Percentiles rank a stretch among this genome's conserved stretches.
Evolutionary conservation across 208 protist genomes (phyloP).

Genomic region (Crithidia mellificae): DNA sequence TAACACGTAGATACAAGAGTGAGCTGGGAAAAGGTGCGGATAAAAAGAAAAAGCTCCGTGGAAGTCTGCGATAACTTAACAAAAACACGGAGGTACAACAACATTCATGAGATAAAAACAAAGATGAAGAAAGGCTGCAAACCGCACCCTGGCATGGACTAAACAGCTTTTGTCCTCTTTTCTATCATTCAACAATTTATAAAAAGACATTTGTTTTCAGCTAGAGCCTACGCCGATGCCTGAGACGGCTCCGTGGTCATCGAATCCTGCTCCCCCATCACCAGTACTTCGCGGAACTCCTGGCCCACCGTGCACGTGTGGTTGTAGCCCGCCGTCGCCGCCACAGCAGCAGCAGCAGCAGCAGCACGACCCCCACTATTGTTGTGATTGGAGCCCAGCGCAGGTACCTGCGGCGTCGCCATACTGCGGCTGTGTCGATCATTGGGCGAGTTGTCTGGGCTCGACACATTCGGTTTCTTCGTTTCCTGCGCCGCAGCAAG

Average conservation of each 20-base stretch:
- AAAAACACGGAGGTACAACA: background rate
- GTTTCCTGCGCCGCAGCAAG: conserved; percentile 7
- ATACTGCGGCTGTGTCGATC: background rate
- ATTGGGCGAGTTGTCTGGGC: background rate
- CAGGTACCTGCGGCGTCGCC: conserved; percentile 1
- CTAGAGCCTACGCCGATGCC: background rate
- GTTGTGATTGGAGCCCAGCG: too few species aligned
- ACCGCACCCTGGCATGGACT: too few species aligned
- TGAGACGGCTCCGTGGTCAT: background rate
- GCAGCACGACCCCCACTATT: too few species aligned
- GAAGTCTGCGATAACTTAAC: too few species aligned
- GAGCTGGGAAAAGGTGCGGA: conserved; percentile 10
- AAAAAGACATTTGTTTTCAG: too few species aligned
- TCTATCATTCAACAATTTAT: too few species aligned
- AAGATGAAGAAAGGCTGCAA: background rate
- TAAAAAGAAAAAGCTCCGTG: conserved; percentile 4
- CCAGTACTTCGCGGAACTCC: conserved; percentile 28
- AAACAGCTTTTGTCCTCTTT: too few species aligned
- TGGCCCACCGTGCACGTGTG: conserved; percentile 17
- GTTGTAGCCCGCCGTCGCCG: background rate
- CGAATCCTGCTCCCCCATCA: background rate
- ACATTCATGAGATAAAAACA: conserved; percentile 13
- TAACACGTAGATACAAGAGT: background rate
- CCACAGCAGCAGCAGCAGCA: too few species aligned
- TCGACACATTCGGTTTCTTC: background rate